A percentile compares a stretch with the other conserved stretches of the same genome.
phyloP scores from a whole-genome alignment of 371 early-diverging fungal species.

The Rhizopus microsporus region DNA sequence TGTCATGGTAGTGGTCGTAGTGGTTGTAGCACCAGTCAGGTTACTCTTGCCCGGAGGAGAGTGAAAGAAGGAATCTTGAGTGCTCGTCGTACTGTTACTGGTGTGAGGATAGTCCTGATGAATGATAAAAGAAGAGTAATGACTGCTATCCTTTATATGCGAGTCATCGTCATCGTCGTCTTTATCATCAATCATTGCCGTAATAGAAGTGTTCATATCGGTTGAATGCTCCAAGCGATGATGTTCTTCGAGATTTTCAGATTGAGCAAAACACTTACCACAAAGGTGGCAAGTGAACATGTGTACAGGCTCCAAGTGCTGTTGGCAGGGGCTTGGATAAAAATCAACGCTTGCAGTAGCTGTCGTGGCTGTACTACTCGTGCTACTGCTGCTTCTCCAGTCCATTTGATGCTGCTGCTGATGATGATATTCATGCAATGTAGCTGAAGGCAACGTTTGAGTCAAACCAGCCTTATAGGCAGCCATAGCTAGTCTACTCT shows the following conservation, averaged over 20 bases:
- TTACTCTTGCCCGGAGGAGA: no score
- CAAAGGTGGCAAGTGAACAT: slow-evolving; percentile 35
- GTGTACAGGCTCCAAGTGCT: slow-evolving; percentile 61
- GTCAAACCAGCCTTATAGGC: slow-evolving; percentile 35
- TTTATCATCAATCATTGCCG: slow-evolving; percentile 3
- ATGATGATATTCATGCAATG: background rate
- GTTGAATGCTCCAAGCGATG: slow-evolving; percentile 22
- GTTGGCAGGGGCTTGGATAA: slow-evolving; percentile 39
- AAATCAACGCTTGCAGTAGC: no score
- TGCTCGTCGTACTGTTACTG: no score
- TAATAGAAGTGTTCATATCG: background rate
- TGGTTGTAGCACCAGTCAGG: no score
- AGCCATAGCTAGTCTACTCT: slow-evolving; percentile 41
- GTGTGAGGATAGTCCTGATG: no score
- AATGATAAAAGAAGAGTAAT: no score
- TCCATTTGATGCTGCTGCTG: background rate
- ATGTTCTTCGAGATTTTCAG: slow-evolving; percentile 21
- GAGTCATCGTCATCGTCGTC: slow-evolving; percentile 22
- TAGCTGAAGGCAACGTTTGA: slow-evolving; percentile 4
- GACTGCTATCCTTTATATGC: background rate
- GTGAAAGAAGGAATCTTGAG: no score
- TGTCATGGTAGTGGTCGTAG: no score
- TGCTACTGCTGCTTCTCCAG: slow-evolving; percentile 5
- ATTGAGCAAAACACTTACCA: slow-evolving; percentile 20
- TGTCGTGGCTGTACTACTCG: slow-evolving; percentile 37